Evolutionary conservation across 768 basidiomycete species (phyloP).

Genomic region (Leccinum broughii): DNA sequence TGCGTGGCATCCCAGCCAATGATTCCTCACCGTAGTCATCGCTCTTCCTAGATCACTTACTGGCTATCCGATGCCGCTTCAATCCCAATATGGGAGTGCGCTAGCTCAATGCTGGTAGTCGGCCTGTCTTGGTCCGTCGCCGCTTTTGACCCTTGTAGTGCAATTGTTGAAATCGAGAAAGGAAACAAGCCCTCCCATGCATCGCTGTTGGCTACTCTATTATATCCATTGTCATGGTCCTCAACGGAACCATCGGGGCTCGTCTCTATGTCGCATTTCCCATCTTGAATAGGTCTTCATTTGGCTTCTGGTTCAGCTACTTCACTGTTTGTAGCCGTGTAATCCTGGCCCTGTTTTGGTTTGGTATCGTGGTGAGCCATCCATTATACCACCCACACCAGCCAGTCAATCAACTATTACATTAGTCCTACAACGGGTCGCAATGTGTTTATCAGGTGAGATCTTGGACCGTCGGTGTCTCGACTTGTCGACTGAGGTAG

Average conservation of each 20-base stretch:
- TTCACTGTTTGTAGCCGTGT: slow-evolving; percentile 80
- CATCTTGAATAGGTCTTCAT: slow-evolving; percentile 80
- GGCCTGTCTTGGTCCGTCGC: slow-evolving; percentile 64
- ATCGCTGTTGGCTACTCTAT: slow-evolving; percentile 73
- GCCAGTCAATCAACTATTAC: background rate
- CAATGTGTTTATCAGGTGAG: slow-evolving; percentile 68
- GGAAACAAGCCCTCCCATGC: slow-evolving; percentile 66
- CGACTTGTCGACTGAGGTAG: background rate
- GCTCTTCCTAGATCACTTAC: slow-evolving; percentile 21
- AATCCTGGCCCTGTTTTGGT: slow-evolving; percentile 83
- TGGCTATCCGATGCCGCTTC: slow-evolving; percentile 30
- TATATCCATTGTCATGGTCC: slow-evolving; percentile 71
- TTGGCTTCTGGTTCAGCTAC: slow-evolving; percentile 90
- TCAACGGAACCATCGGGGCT: slow-evolving; percentile 82
- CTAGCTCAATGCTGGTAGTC: slow-evolving; percentile 73
- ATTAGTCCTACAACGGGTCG: slow-evolving; percentile 57
- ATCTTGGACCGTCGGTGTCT: background rate
- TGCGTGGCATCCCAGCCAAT: slow-evolving; percentile 55
- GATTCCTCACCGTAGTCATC: slow-evolving; percentile 16
- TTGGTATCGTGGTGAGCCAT: slow-evolving; percentile 59
- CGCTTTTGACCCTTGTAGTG: background rate
- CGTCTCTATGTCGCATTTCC: slow-evolving; percentile 73
- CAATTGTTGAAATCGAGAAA: slow-evolving; percentile 22
- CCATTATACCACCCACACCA: background rate
- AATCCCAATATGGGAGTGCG: slow-evolving; percentile 38